Evolutionary conservation across 805 yeast genomes (phyloP).

Genomic region (Zygotorulaspora florentina): DNA sequence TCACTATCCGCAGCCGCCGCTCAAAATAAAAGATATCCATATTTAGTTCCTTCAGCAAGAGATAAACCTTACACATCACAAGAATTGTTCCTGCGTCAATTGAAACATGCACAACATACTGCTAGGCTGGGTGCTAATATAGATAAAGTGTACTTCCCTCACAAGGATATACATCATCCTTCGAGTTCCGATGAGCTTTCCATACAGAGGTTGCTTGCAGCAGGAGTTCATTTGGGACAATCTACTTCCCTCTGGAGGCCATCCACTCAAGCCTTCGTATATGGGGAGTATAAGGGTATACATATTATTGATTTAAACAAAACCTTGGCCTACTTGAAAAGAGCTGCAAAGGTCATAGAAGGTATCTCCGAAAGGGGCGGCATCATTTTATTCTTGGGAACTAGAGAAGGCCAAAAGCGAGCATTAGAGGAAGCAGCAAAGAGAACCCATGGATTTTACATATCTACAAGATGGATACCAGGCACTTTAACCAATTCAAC

Average conservation of each 20-base stretch:
- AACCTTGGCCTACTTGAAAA: slow-evolving; percentile 67
- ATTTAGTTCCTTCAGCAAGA: slow-evolving; percentile 55
- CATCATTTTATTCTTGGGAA: slow-evolving; percentile 76
- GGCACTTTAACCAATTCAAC: slow-evolving; percentile 88
- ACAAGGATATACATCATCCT: slow-evolving; percentile 60
- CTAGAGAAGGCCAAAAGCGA: slow-evolving; percentile 70
- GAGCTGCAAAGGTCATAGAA: slow-evolving; percentile 81
- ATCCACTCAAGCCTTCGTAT: slow-evolving; percentile 77
- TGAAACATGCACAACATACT: slow-evolving; percentile 51
- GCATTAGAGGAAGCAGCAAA: slow-evolving; percentile 76
- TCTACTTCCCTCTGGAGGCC: slow-evolving; percentile 75
- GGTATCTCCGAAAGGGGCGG: slow-evolving; percentile 86
- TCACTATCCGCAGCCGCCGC: slow-evolving; percentile 6
- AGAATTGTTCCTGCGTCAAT: slow-evolving; percentile 72
- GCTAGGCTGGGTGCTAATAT: slow-evolving; percentile 63
- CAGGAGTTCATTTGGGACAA: slow-evolving; percentile 95
- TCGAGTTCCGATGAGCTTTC: slow-evolving; percentile 53
- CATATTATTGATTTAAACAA: slow-evolving; percentile 87
- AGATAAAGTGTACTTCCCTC: slow-evolving; percentile 62
- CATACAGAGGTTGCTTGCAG: slow-evolving; percentile 70
- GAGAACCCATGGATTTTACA: slow-evolving; percentile 74
- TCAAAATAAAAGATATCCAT: slow-evolving; percentile 40
- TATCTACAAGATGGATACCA: slow-evolving; percentile 85
- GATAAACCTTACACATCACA: slow-evolving; percentile 68
- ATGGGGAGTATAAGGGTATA: slow-evolving; percentile 86